These are phyloP conservation scores for Tylopilus vinaceipallidus DNA, from an alignment of 768 basidiomycete genomes.

Conservation along the genomic window DNA sequence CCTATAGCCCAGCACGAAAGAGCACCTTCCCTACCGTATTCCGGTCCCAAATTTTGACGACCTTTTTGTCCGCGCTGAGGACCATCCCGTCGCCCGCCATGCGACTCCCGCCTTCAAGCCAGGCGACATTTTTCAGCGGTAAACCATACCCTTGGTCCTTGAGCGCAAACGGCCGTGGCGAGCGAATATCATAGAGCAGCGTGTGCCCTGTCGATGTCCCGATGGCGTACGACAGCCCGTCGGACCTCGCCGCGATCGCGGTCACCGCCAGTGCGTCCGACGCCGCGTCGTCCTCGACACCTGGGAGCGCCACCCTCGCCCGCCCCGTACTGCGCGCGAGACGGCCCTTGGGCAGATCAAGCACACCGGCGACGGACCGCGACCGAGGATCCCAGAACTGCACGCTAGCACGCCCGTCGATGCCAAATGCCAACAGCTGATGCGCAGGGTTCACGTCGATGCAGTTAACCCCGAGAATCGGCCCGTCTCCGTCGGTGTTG, in stretches of 20 bases:
- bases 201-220: slow-evolving; percentile 96
- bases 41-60: slow-evolving; percentile 95
- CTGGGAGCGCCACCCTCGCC: slow-evolving; percentile 28
- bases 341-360: slow-evolving; percentile 56
- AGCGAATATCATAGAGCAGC: slow-evolving; percentile 90
- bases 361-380: slow-evolving; percentile 65
- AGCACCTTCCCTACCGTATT: slow-evolving; percentile 56
- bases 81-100: slow-evolving; percentile 89
- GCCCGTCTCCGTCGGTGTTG: slow-evolving; percentile 45
- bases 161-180: slow-evolving; percentile 73
- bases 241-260: slow-evolving; percentile 77
- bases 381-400: slow-evolving; percentile 98
- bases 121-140: slow-evolving; percentile 77
- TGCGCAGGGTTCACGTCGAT: slow-evolving; percentile 94
- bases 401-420: slow-evolving; percentile 82
- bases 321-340: slow-evolving; percentile 44
- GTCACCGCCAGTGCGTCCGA: slow-evolving; percentile 57
- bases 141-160: slow-evolving; percentile 98
- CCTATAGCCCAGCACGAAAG: not conserved
- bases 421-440: slow-evolving; percentile 83
- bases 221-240: slow-evolving; percentile 91
- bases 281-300: slow-evolving; percentile 34
- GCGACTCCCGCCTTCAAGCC: slow-evolving; percentile 84
- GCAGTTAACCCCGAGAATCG: slow-evolving; percentile 82
- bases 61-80: slow-evolving; percentile 92